These are phyloP conservation scores for Hypoxylon crocopeplum DNA, from an alignment of 495 filamentous ascomycete genomes.

Conservation along the genomic window DNA sequence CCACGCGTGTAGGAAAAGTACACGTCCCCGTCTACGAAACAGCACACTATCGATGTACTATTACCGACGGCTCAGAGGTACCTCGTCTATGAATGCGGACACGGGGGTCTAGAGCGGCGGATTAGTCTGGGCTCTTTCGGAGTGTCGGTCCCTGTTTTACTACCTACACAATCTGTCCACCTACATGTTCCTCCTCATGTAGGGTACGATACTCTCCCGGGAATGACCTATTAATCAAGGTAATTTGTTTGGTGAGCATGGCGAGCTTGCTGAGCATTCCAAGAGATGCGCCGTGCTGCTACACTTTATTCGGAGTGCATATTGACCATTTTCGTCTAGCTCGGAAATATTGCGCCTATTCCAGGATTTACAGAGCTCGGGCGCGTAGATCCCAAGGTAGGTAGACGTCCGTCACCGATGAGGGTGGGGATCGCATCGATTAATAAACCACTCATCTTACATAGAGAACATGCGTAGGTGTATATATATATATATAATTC, in stretches of 20 bases:
- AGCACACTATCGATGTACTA: too few species aligned
- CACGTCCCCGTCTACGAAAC: too few species aligned
- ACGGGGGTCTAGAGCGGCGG: conserved; percentile 33
- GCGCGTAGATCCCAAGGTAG: conserved; percentile 5
- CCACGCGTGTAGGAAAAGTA: conserved; percentile 9
- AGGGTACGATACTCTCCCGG: too few species aligned
- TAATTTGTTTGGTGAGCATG: too few species aligned
- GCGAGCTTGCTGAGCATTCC: not conserved
- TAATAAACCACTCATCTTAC: conserved; percentile 12
- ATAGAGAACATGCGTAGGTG: not conserved
- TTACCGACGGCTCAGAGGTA: too few species aligned
- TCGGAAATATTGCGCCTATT: not conserved
- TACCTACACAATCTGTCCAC: not conserved
- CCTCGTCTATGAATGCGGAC: conserved; percentile 27
- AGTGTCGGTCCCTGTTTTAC: conserved; percentile 38
- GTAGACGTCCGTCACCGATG: not conserved
- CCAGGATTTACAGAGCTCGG: conserved; percentile 16
- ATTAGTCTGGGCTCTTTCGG: conserved; percentile 27
- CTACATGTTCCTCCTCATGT: too few species aligned
- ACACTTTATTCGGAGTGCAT: not conserved
- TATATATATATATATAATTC: conserved; percentile 4
- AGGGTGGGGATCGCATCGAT: not conserved
- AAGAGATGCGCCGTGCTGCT: not conserved
- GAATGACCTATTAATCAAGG: too few species aligned
- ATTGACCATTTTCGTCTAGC: not conserved